Base-by-base conservation (phyloP, 768 basidiomycete species). In the Russula sp. region DNA sequence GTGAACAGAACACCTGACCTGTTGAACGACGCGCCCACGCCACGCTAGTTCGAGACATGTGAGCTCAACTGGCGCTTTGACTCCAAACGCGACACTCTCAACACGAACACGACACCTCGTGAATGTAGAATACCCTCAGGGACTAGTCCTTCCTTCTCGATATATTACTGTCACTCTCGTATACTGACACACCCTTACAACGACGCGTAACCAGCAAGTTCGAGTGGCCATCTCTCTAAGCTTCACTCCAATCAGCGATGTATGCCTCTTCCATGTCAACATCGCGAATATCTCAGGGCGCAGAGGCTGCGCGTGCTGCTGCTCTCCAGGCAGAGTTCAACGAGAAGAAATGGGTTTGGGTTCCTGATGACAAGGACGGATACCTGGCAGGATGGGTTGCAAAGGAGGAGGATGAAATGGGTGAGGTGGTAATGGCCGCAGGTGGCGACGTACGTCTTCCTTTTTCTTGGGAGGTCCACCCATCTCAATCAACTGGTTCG, bases 261-360 rank as follows among this genome's bases (percentile, higher is more conserved):
- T 43, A 46, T 22, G 8, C 52, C 34, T 29, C 46, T 35, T 53
- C 22, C 16, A 75, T 76, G 73, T 73, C 75, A 45, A 67, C 67
- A 14, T 70, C 74, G 61, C 70, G 75, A 54, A 70, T 69, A 7
- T 79, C 77, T 22, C 73, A 76, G 42, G 72, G 73, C 62, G 73
- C 73, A 35, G 93, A 93, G 72, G 87, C 87, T 43, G 89, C 93
- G 8, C 79, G 87, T 57, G 87, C 85, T 18, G 92, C 93, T 22
- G 93, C 92, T 20, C 83, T 87, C n/a, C 91, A 94, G 71, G 92
- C 93, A 10, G 93, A 95, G 73, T 96, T 94, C 75, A 95, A 93
- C 72, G 93, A 93, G 80, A 97, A 95, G 87, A 91, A 87, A 77
- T 96, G 95, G 90, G 93, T 98, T 7, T 98, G 96, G 96, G 88